phyloP scores from a whole-genome alignment of 345 rosid species.

The Salix exigua region DNA sequence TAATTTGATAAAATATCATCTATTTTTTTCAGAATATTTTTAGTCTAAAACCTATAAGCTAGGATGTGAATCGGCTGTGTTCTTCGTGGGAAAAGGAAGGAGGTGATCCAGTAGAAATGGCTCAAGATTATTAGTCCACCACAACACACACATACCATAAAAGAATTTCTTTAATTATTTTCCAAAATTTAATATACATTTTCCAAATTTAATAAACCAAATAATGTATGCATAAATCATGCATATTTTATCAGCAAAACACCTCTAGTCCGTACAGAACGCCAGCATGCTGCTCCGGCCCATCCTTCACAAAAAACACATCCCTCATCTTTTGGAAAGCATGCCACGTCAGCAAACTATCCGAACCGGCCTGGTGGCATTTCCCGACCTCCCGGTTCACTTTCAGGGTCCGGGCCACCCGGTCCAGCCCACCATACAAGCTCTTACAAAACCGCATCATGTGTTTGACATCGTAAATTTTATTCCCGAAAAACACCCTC shows the following conservation, averaged over 20 bases:
- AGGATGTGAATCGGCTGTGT: too few relatives aligned
- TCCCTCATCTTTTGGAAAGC: slow-evolving; percentile 39
- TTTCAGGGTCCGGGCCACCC: slow-evolving; percentile 15
- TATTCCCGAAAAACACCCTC: slow-evolving; percentile 27
- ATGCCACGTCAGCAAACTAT: slow-evolving; percentile 42
- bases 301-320: slow-evolving; percentile 18
- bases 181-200: neutral
- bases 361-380: slow-evolving; percentile 50
- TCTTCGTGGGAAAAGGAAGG: too few relatives aligned
- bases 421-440: slow-evolving; percentile 31
- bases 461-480: slow-evolving; percentile 27
- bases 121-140: too few relatives aligned
- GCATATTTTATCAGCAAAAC: neutral
- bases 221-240: neutral
- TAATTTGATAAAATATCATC: too few relatives aligned
- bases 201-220: neutral
- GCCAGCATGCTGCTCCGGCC: slow-evolving; percentile 31
- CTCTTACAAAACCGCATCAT: slow-evolving; percentile 25
- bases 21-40: too few relatives aligned
- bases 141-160: neutral
- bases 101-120: too few relatives aligned
- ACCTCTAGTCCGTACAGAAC: slow-evolving; percentile 24
- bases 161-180: neutral
- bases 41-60: too few relatives aligned
- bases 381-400: slow-evolving; percentile 32